These are phyloP conservation scores for Globisporangium echinulatum DNA, from an alignment of 352 stramenopile genomes.

Conservation along the genomic window DNA sequence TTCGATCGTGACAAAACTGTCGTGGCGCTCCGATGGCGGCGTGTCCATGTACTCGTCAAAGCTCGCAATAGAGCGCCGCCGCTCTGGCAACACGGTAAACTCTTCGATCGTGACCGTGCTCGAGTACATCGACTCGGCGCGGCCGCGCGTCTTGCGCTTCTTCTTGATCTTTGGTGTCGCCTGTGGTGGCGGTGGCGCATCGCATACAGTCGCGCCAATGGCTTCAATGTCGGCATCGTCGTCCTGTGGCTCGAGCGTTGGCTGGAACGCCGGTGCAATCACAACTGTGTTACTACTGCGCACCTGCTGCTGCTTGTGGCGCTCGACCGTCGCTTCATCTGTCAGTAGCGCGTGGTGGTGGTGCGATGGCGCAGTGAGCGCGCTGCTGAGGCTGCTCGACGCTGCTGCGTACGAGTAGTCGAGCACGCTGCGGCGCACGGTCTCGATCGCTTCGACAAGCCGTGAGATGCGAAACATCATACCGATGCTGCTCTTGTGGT, in stretches of 20 bases:
- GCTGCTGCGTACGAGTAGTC: slow-evolving; percentile 12
- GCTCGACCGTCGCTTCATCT: background rate
- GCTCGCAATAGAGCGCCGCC: background rate
- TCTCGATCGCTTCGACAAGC: slow-evolving; percentile 10
- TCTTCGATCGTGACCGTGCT: slow-evolving; percentile 10
- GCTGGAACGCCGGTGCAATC: background rate
- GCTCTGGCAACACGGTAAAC: slow-evolving; percentile 3
- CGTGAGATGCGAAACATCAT: slow-evolving; percentile 8
- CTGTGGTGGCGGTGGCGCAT: background rate
- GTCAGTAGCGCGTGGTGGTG: slow-evolving; percentile 3
- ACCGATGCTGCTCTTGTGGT: background rate
- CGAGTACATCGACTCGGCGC: slow-evolving; percentile 6
- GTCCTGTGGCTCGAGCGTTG: background rate
- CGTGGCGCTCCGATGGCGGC: background rate
- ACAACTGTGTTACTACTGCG: background rate
- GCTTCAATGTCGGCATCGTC: background rate
- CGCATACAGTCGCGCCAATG: background rate
- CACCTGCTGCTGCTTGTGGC: slow-evolving; percentile 3
- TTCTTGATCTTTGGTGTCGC: slow-evolving; percentile 6
- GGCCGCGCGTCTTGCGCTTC: background rate
- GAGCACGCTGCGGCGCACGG: slow-evolving; percentile 15
- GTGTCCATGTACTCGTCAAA: background rate
- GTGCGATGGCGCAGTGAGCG: background rate
- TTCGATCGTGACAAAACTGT: slow-evolving; percentile 4
- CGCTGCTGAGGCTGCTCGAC: background rate